Evolutionary conservation across 495 filamentous ascomycete species (phyloP).

Genomic region (Rhizodiscina lignyota): DNA sequence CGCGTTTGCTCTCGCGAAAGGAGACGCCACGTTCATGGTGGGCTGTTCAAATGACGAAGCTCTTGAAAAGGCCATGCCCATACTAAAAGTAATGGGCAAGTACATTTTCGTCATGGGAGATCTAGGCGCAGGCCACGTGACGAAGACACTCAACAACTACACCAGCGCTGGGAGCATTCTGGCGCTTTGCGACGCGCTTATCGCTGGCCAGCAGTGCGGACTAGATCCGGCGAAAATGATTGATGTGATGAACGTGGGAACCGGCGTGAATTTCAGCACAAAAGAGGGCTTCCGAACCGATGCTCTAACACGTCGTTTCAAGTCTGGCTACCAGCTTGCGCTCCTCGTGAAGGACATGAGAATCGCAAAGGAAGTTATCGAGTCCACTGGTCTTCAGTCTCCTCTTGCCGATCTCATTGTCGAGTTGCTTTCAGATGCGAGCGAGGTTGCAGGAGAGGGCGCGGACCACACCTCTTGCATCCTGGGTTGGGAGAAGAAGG

Average conservation of each 20-base stretch:
- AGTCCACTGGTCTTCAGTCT: too few species aligned
- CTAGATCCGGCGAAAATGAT: slow-evolving; percentile 18
- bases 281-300: too few species aligned
- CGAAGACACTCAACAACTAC: slow-evolving; percentile 22
- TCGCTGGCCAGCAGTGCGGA: slow-evolving; percentile 16
- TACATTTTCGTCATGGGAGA: slow-evolving; percentile 13
- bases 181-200: slow-evolving; percentile 15
- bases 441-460: too few species aligned
- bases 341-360: slow-evolving; percentile 17
- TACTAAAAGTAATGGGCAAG: slow-evolving; percentile 13
- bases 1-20: slow-evolving; percentile 13
- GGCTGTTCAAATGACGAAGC: slow-evolving; percentile 4
- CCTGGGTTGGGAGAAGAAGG: too few species aligned
- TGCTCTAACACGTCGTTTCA: slow-evolving; percentile 9
- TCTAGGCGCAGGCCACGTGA: slow-evolving; percentile 15
- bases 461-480: too few species aligned
- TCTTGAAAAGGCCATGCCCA: slow-evolving; percentile 13
- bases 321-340: slow-evolving; percentile 14
- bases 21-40: slow-evolving; percentile 16
- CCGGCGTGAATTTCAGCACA: slow-evolving; percentile 17
- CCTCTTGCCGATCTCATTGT: too few species aligned
- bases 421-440: too few species aligned
- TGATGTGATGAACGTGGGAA: slow-evolving; percentile 17
- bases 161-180: slow-evolving; percentile 14
- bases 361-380: slow-evolving; percentile 17